Conservation (phyloP, 305 asterid genomes). For the Solanum hybrid region DNA sequence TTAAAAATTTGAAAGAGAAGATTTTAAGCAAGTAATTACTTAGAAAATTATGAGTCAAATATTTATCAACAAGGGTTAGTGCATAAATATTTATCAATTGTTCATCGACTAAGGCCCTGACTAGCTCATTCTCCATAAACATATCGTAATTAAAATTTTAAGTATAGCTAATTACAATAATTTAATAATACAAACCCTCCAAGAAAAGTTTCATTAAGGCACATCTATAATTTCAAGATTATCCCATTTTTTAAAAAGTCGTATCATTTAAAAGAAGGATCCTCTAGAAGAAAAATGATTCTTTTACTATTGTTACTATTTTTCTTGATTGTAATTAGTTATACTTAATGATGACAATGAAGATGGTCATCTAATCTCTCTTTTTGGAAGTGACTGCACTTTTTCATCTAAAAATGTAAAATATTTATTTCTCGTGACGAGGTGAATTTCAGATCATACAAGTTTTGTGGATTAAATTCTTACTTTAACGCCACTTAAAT, state of each 20-base stretch:
- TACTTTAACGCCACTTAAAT: background rate
- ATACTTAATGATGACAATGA: background rate
- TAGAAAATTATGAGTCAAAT: background rate
- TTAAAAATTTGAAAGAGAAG: background rate
- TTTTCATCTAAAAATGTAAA: background rate
- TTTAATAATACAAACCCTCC: background rate
- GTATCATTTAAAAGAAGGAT: background rate
- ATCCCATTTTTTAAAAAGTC: background rate
- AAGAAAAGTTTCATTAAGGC: background rate
- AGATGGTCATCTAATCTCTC: background rate
- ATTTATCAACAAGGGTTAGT: background rate
- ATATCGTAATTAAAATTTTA: background rate
- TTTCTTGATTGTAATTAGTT: background rate
- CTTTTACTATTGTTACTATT: background rate
- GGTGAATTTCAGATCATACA: background rate
- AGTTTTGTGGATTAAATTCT: background rate
- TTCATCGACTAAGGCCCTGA: background rate
- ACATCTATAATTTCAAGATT: background rate
- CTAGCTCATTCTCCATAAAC: background rate
- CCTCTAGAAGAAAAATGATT: background rate
- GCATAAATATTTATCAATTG: too few species aligned
- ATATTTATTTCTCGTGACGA: background rate
- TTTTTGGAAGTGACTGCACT: background rate
- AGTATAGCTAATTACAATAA: background rate
- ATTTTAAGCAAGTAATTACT: background rate